Evolutionary conservation across 345 rosid species (phyloP).

Genomic region (Hirschfeldia incana): DNA sequence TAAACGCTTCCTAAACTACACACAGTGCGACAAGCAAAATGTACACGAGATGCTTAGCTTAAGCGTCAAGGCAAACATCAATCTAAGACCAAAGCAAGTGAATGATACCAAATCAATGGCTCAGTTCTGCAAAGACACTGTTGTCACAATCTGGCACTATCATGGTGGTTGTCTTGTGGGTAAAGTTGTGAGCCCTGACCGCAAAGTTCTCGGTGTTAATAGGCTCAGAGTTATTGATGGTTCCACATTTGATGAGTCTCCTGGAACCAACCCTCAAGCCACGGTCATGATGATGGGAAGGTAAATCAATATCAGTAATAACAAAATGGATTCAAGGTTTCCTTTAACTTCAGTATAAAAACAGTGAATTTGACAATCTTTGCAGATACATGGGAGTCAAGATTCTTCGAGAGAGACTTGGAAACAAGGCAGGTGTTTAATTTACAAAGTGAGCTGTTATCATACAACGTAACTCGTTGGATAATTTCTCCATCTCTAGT

Average conservation of each 20-base stretch:
- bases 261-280: conserved; percentile 98
- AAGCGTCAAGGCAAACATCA: conserved; percentile 75
- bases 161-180: conserved; percentile 97
- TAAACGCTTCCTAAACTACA: conserved; percentile 58
- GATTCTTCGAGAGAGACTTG: conserved; percentile 77
- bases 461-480: background rate
- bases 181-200: conserved; percentile 61
- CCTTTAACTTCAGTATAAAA: background rate
- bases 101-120: conserved; percentile 84
- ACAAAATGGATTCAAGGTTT: conserved; percentile 10
- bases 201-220: conserved; percentile 62
- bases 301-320: conserved; percentile 41
- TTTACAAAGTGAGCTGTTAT: background rate
- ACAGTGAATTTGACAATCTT: conserved; percentile 18
- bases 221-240: conserved; percentile 85
- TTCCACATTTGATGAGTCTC: conserved; percentile 73
- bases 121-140: conserved; percentile 96
- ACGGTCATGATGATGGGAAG: conserved; percentile 99
- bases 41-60: conserved; percentile 64
- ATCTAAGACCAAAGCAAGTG: conserved; percentile 67
- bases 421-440: conserved; percentile 56
- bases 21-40: conserved; percentile 51
- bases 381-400: conserved; percentile 90
- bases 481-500: conserved; percentile 14
- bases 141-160: conserved; percentile 95